These are phyloP conservation scores for Rhizopogon vinicolor DNA, from an alignment of 768 basidiomycete genomes.

Conservation along the genomic window DNA sequence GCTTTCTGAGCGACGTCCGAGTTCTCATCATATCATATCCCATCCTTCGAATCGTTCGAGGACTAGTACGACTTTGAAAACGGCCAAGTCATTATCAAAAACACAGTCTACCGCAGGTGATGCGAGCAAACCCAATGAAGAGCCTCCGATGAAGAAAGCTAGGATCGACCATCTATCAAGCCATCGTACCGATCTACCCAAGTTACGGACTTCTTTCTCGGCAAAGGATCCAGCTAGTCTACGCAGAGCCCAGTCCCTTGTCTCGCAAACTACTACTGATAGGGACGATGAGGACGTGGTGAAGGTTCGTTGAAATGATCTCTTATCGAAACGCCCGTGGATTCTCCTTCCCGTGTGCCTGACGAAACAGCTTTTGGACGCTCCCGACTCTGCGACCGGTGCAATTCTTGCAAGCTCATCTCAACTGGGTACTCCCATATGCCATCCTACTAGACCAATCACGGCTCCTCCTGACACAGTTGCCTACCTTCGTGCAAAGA, in stretches of 20 bases:
- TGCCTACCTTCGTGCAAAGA: constrained; percentile 16
- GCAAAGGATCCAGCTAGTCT: constrained; percentile 35
- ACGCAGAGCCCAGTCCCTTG: constrained; percentile 35
- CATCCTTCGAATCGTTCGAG: background rate
- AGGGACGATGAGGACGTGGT: constrained; percentile 7
- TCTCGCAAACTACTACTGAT: constrained; percentile 22
- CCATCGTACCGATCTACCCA: background rate
- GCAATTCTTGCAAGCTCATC: background rate
- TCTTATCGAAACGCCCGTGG: background rate
- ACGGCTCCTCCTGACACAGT: constrained; percentile 21
- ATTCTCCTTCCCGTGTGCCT: background rate
- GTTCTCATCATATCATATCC: background rate
- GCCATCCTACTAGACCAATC: constrained; percentile 17
- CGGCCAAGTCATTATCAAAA: background rate
- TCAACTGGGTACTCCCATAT: background rate
- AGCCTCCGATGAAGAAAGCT: constrained; percentile 11
- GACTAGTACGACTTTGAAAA: background rate
- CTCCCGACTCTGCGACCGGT: constrained; percentile 4
- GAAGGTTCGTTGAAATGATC: constrained; percentile 4
- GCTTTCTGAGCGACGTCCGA: background rate
- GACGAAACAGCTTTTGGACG: constrained; percentile 3
- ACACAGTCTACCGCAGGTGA: background rate
- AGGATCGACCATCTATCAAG: constrained; percentile 9
- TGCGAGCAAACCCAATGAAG: no score
- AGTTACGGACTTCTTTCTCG: constrained; percentile 9